Evolutionary conservation across 2,329 filamentous ascomycete genomes (phyloP), one percentile per base, ranked within the genome.

Genomic region (Curvularia hawaiiensis): DNA sequence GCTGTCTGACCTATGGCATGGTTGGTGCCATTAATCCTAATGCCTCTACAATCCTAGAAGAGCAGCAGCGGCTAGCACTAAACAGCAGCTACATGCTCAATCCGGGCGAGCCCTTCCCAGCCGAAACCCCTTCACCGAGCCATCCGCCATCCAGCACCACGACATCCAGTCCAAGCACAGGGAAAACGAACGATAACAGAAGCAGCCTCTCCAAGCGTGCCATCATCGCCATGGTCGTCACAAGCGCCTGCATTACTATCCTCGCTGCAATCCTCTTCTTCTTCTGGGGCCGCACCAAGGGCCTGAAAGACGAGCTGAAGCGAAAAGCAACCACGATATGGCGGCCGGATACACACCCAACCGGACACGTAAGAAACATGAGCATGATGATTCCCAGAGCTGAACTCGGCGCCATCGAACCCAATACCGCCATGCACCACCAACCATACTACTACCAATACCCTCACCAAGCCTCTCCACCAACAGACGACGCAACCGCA

Each of bases 11-110:
- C 2, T 84, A 87, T 50, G 83, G 85, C 38, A 94, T 94, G 90
- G 83, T 94, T 18, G 90, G 90, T 4, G 88, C 85, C 1, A 88
- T 93, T 63, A 94, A 93, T 68, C 83, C 88, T 10, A 73, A 72
- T 44, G 31, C 64, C 7, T 62, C 58, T 12, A 67, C 62, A 43
- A 64, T 59, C 6, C 60, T 76, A 38, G 51, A 59, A 6, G 52
- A 51, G 31, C 74, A 77, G 39, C 61, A 64, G 1, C 30, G 59
- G 16, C 47, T 71, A 26, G 73, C 74, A 9, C 54, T 55, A 18
- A 51, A 65, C 35, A 59, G 68, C 31, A 50, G 64, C 9, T 75
- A 73, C 56, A 69, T 67, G 64, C 66, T 77, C 5, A 64, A 72
- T 30, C 73, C 75, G 16, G 72, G 72, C 31, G 72, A 76, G 12